Conservation (phyloP, 2,329 filamentous ascomycete genomes). For the Xylariaceae sp. region DNA sequence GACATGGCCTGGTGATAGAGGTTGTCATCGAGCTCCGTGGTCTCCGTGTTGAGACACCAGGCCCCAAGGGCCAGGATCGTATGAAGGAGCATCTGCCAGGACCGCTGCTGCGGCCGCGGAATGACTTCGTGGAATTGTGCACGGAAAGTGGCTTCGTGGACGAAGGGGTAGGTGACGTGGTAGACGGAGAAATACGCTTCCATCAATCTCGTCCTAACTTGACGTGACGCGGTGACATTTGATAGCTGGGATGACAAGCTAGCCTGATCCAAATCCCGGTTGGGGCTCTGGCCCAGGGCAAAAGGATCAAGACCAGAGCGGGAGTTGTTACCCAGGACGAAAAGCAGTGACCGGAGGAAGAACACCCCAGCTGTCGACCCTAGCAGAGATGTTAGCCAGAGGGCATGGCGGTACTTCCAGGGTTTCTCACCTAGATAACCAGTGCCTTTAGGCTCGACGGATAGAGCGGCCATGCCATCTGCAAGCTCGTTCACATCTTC, state of each 20-base stretch:
- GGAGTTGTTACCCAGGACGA: conserved; percentile 1
- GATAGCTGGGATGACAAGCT: not conserved
- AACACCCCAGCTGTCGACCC: conserved; percentile 1
- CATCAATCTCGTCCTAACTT: conserved; percentile 6
- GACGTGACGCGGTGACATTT: not conserved
- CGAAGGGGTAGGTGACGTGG: conserved; percentile 36
- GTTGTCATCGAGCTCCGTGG: conserved; percentile 4
- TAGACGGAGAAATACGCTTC: conserved; percentile 36
- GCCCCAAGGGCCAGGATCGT: conserved; percentile 12
- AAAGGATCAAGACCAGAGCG: not conserved
- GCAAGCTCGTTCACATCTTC: conserved; percentile 3
- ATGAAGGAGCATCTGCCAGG: conserved; percentile 12
- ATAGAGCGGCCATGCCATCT: conserved; percentile 4
- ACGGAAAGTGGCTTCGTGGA: conserved; percentile 25
- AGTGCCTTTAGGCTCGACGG: conserved; percentile 1
- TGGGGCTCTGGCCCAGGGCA: not conserved
- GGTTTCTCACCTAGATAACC: conserved; percentile 2
- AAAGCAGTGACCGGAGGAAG: conserved; percentile 1
- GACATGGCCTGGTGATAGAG: conserved; percentile 8
- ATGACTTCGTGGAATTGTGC: conserved; percentile 11
- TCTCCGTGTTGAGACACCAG: conserved; percentile 2
- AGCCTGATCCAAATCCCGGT: not conserved
- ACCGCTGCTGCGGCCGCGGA: conserved; percentile 7
- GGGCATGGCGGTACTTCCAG: not conserved
- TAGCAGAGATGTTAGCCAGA: not conserved